Conservation (phyloP, 768 basidiomycete species). For the Tricholomella constricta region DNA sequence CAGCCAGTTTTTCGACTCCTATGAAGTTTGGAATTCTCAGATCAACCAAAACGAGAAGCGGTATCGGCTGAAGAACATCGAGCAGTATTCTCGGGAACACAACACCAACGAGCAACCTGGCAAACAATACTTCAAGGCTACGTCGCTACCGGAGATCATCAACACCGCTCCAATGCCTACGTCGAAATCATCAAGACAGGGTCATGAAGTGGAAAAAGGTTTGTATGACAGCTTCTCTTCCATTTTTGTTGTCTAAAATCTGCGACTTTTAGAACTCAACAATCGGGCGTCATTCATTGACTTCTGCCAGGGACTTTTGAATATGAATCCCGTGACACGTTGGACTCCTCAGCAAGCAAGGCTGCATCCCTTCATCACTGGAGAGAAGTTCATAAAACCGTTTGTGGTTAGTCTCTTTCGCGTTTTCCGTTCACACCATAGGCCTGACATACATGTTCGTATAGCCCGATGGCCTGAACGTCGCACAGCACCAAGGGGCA, state of each 20-base stretch:
- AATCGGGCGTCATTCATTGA: constrained; percentile 95
- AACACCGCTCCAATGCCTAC: constrained; percentile 92
- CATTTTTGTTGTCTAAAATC: background rate
- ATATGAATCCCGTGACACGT: constrained; percentile 91
- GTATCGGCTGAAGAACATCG: constrained; percentile 85
- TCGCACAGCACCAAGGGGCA: constrained; percentile 30
- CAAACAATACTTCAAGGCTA: constrained; percentile 98
- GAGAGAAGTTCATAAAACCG: constrained; percentile 90
- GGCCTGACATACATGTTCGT: background rate
- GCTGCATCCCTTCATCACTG: constrained; percentile 96
- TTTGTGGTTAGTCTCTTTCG: constrained; percentile 62
- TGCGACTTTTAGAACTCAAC: constrained; percentile 72
- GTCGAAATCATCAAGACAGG: constrained; percentile 74
- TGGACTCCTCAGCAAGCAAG: constrained; percentile 98
- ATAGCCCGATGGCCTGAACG: constrained; percentile 55
- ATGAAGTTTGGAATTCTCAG: constrained; percentile 62
- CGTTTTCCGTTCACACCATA: constrained; percentile 9
- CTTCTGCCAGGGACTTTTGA: constrained; percentile 92
- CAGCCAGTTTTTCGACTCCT: constrained; percentile 87
- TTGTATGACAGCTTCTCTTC: constrained; percentile 23
- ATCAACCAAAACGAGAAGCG: constrained; percentile 77
- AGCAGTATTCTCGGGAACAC: constrained; percentile 95
- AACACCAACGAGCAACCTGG: constrained; percentile 96
- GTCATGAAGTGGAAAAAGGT: constrained; percentile 92
- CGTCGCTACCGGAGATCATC: constrained; percentile 91